These are phyloP conservation scores for Globisporangium mamillatum DNA, from an alignment of 352 stramenopile species.

Conservation along the genomic window DNA sequence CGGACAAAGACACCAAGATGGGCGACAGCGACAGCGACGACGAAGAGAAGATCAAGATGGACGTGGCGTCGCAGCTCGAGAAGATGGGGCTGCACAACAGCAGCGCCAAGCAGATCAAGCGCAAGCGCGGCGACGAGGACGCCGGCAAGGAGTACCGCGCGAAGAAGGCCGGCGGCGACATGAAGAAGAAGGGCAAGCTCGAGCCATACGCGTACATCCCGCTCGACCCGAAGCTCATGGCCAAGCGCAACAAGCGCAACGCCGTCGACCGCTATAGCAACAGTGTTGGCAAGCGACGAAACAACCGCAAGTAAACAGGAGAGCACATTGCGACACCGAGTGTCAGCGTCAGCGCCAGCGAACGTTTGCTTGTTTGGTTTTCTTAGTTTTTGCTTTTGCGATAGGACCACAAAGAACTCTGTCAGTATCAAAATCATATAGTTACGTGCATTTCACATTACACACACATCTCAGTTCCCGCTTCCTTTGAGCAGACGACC, in stretches of 20 bases:
- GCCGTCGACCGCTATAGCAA: conserved; percentile 75
- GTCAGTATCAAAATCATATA: conserved; percentile 16
- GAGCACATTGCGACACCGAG: neutral
- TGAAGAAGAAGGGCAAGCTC: conserved; percentile 97
- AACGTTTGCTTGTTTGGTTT: neutral
- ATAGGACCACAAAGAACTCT: conserved; percentile 1
- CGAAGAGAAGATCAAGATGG: conserved; percentile 80
- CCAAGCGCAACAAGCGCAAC: conserved; percentile 83
- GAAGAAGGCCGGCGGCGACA: conserved; percentile 95
- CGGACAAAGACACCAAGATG: conserved; percentile 49
- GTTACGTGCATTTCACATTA: conserved; percentile 9
- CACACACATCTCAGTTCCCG: neutral
- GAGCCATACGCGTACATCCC: conserved; percentile 98
- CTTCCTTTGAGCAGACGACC: neutral
- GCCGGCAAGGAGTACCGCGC: conserved; percentile 90
- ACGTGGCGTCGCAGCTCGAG: conserved; percentile 77
- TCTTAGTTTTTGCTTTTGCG: conserved; percentile 1
- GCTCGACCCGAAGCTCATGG: conserved; percentile 94
- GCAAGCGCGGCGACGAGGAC: conserved; percentile 68
- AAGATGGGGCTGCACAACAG: conserved; percentile 75
- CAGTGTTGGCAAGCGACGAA: conserved; percentile 78
- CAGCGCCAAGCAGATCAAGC: conserved; percentile 29
- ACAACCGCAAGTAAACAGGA: conserved; percentile 34
- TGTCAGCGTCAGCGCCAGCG: neutral
- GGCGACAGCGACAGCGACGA: conserved; percentile 53